These are phyloP conservation scores for Priceomyces melissophilus DNA, from an alignment of 805 yeast genomes.

Conservation along the genomic window DNA sequence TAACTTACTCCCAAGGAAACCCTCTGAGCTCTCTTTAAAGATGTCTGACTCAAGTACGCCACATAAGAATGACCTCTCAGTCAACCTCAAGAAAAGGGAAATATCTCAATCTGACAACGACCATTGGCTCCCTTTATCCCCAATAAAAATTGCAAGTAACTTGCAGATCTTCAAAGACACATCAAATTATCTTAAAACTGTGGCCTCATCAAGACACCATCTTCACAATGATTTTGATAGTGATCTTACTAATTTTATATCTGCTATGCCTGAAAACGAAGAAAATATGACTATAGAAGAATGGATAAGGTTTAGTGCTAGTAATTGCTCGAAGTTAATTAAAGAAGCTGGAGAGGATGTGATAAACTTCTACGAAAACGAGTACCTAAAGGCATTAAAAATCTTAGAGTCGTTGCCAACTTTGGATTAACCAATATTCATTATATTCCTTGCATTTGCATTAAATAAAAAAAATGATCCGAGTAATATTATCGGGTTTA, in stretches of 20 bases:
- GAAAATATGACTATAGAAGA: slow-evolving; percentile 65
- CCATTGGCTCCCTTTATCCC: slow-evolving; percentile 4
- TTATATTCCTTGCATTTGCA: too few species aligned
- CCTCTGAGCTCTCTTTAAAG: too few species aligned
- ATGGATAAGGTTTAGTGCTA: slow-evolving; percentile 62
- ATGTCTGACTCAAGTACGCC: too few species aligned
- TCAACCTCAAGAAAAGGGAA: too few species aligned
- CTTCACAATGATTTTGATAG: slow-evolving; percentile 66
- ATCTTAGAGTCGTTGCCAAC: slow-evolving; percentile 35
- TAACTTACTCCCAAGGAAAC: too few species aligned
- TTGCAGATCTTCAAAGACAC: slow-evolving; percentile 32
- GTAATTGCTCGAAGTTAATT: slow-evolving; percentile 49
- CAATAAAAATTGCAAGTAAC: slow-evolving; percentile 5
- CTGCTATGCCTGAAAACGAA: slow-evolving; percentile 68
- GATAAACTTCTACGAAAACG: slow-evolving; percentile 44
- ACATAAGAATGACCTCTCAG: too few species aligned
- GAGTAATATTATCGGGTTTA: too few species aligned
- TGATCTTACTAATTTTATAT: slow-evolving; percentile 56
- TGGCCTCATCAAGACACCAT: slow-evolving; percentile 36
- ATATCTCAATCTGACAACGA: too few species aligned
- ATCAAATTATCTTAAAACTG: slow-evolving; percentile 27
- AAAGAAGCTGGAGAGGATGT: slow-evolving; percentile 45
- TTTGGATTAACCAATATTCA: slow-evolving; percentile 6
- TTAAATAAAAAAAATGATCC: too few species aligned
- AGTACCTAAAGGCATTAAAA: slow-evolving; percentile 49